Evolutionary conservation across 1,284 basidiomycete species (phyloP).

Genomic region (Vanrija pseudolonga): DNA sequence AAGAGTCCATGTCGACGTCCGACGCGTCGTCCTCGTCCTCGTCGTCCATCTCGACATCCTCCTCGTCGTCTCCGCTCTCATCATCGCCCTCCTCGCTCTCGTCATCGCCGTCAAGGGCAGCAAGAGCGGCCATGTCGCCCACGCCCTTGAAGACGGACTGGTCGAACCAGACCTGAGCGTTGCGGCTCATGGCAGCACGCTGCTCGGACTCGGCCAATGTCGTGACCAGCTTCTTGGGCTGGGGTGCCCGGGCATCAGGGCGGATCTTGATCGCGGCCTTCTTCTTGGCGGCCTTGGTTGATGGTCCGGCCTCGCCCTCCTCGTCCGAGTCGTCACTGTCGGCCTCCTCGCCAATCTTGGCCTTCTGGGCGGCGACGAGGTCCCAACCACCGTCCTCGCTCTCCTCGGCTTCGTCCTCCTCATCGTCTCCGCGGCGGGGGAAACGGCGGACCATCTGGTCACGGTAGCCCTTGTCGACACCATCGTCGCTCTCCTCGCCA

Average conservation of each 20-base stretch:
- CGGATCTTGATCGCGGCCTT: slow-evolving; percentile 16
- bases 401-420: slow-evolving; percentile 58
- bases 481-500: slow-evolving; percentile 40
- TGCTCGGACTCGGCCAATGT: slow-evolving; percentile 36
- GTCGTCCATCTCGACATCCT: slow-evolving; percentile 46
- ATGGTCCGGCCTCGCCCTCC: slow-evolving; percentile 30
- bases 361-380: slow-evolving; percentile 62
- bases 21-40: slow-evolving; percentile 32
- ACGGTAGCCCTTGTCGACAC: slow-evolving; percentile 44
- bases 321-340: slow-evolving; percentile 47
- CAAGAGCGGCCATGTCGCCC: slow-evolving; percentile 57
- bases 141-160: slow-evolving; percentile 86
- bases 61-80: slow-evolving; percentile 22
- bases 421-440: slow-evolving; percentile 37
- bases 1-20: slow-evolving; percentile 38
- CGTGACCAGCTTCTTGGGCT: slow-evolving; percentile 44
- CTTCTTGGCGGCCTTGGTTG: slow-evolving; percentile 14
- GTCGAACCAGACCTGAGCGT: slow-evolving; percentile 83
- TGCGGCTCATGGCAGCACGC: slow-evolving; percentile 50
- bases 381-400: slow-evolving; percentile 71
- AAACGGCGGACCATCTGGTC: slow-evolving; percentile 24
- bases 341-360: slow-evolving; percentile 56
- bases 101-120: slow-evolving; percentile 53
- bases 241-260: slow-evolving; percentile 22
- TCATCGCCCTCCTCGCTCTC: slow-evolving; percentile 48